phyloP scores from a whole-genome alignment of 1,139 yeast genomes.

The Blastobotrys apis region DNA sequence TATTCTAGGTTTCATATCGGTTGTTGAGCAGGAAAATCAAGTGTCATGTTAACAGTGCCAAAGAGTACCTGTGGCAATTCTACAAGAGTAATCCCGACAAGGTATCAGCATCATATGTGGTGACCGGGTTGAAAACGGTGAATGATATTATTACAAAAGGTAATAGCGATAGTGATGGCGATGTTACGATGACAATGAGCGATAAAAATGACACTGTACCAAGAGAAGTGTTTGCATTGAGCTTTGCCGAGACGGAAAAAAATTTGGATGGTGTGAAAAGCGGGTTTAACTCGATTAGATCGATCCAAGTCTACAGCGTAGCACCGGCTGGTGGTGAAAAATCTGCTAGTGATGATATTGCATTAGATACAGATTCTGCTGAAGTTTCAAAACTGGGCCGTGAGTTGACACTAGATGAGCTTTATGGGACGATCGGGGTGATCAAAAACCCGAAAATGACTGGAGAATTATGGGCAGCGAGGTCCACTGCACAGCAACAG shows the following conservation, averaged over 20 bases:
- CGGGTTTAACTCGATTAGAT: conserved; percentile 16
- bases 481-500: neutral
- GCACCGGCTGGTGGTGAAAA: conserved; percentile 18
- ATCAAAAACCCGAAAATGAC: conserved; percentile 14
- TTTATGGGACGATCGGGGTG: conserved; percentile 15
- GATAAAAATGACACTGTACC: neutral
- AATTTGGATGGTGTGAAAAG: conserved; percentile 14
- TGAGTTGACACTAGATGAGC: conserved; percentile 7
- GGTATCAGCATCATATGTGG: conserved; percentile 10
- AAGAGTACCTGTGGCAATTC: conserved; percentile 20
- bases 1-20: conserved; percentile 27
- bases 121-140: conserved; percentile 6
- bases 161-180: too few species aligned
- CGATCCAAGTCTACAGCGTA: conserved; percentile 25
- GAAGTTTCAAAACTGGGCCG: conserved; percentile 10
- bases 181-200: neutral
- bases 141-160: neutral
- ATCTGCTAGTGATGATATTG: conserved; percentile 11
- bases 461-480: conserved; percentile 1
- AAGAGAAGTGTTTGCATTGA: neutral
- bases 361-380: conserved; percentile 7
- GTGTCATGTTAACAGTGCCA: conserved; percentile 27
- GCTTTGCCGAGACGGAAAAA: conserved; percentile 1
- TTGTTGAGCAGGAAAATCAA: conserved; percentile 28
- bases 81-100: conserved; percentile 1